Evolutionary conservation across 768 basidiomycete genomes (phyloP), one percentile per base, ranked within the genome.

Genomic region (Ramaria sp.): DNA sequence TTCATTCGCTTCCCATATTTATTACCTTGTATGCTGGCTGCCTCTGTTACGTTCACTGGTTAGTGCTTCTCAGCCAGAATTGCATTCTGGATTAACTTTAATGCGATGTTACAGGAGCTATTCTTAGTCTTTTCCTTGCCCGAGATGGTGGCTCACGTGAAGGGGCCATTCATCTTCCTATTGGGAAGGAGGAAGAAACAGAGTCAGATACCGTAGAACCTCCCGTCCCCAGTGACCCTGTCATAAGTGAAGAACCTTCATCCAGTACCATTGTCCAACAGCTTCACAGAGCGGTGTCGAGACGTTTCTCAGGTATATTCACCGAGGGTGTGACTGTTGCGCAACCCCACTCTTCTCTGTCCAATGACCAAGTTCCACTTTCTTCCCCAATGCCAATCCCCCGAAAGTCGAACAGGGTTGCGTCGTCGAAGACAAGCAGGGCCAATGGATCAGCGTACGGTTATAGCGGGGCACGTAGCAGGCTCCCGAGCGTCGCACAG

Each of bases 81-180:
- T 34, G 2, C 25, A 3, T 8, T 44, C 4, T 30, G 16, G 32
- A 22, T 5, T 20, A 24, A 30, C 52, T 30, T 47, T 52, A 16
- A 55, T 25, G 56, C 43, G 52, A 10, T 18, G 18, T n/a, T 30
- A 43, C 51, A 88, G 94, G 94, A n/a, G 85, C 90, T 3, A 59
- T 96, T 50, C 73, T 98, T 30, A 83, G 85, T 0, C 81, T 90
- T 60, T 96, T 97, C 75, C 80, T 99, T 41, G 87, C 82, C 16
- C 83, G 76, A 55, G 93, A 99, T 64, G 96, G 91, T 52, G 94
- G 95, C 9, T 87, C 92, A 15, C 78, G 88, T 52, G 79, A 87
- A 60, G 87, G 90, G 3, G 80, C 84, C 0, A 96, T 99, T 57
- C 83, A 79, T 13, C 79, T 99, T 10, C 75, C 81, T 3, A 75